Evolutionary conservation across 306 rosid species (phyloP), one percentile per base, ranked within the genome.

Genomic region (Aeschynomene evenia): DNA sequence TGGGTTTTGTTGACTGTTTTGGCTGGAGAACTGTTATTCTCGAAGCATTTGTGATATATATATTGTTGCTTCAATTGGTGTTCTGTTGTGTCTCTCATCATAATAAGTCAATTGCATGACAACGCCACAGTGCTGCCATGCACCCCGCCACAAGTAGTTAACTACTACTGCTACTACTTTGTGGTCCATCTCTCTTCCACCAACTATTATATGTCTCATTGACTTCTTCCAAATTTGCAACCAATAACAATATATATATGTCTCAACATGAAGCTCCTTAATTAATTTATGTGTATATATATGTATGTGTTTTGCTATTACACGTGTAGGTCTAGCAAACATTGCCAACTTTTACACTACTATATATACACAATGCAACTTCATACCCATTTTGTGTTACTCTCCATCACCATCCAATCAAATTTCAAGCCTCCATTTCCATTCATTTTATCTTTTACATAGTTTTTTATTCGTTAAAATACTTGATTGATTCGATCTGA

Each of bases 141-240:
- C 62, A 55, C 19, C 11, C 34, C n/a, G 62, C 62, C 40, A 26
- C 20, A n/a, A 26, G 15, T 5, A 26, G 15, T 5, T 29, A 4
- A 16, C n/a, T n/a, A n/a, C n/a, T n/a, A n/a, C n/a, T n/a, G n/a
- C n/a, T n/a, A 5, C 20, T 55, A 28, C 10, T 26, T 14, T 55
- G 39, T 55, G 39, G 36, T n/a, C 62, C 36, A 26, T 55, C 62
- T n/a, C n/a, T n/a, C n/a, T 28, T 55, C 39, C 62, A 28, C 62
- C 16, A 53, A 53, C 15, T n/a, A n/a, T n/a, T n/a, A n/a, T n/a
- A n/a, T 53, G 37, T 13, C 8, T 7, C 39, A 18, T 55, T 55
- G 39, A 5, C 62, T 26, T 45, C 9, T 45, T 40, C 37, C n/a
- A n/a, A n/a, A 19, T 14, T 55, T 55, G 16, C 33, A 16, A 55